These are phyloP conservation scores for Trichoderma brevicompactum DNA, from an alignment of 2,329 filamentous ascomycete genomes.

Conservation along the genomic window DNA sequence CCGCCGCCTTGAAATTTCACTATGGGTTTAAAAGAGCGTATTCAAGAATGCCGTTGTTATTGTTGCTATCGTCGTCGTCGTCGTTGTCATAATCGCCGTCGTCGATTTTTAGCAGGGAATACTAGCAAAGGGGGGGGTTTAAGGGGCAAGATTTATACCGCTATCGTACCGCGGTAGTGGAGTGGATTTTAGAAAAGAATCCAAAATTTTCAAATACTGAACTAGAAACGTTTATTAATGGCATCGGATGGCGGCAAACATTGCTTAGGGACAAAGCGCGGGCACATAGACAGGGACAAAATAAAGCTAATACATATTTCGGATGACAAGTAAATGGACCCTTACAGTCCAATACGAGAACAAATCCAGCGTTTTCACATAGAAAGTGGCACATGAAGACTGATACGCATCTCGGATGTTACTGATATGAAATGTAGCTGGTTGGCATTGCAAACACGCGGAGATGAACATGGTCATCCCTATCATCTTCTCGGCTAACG, in stretches of 20 bases:
- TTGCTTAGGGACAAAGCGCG: slow-evolving; percentile 17
- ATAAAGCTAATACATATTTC: background rate
- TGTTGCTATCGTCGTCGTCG: background rate
- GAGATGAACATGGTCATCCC: background rate
- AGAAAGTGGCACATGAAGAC: too few species aligned
- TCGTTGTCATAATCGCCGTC: too few species aligned
- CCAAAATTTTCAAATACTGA: background rate
- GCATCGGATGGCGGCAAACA: slow-evolving; percentile 4
- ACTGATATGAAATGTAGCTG: background rate
- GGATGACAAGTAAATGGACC: background rate
- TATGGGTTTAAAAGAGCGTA: slow-evolving; percentile 7
- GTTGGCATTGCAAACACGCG: background rate
- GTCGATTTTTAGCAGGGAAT: background rate
- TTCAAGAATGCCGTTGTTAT: slow-evolving; percentile 5
- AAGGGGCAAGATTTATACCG: background rate
- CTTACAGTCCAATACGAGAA: too few species aligned
- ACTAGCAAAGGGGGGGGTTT: background rate
- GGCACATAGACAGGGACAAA: slow-evolving; percentile 20
- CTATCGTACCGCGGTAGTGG: background rate
- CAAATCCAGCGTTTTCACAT: too few species aligned
- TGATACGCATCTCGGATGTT: too few species aligned
- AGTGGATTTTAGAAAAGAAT: background rate
- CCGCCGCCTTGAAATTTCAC: slow-evolving; percentile 33
- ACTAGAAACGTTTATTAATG: slow-evolving; percentile 7
- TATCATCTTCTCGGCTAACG: background rate